Evolutionary conservation across 2,329 filamentous ascomycete species (phyloP).

Genomic region (Ceratocystis variospora): DNA sequence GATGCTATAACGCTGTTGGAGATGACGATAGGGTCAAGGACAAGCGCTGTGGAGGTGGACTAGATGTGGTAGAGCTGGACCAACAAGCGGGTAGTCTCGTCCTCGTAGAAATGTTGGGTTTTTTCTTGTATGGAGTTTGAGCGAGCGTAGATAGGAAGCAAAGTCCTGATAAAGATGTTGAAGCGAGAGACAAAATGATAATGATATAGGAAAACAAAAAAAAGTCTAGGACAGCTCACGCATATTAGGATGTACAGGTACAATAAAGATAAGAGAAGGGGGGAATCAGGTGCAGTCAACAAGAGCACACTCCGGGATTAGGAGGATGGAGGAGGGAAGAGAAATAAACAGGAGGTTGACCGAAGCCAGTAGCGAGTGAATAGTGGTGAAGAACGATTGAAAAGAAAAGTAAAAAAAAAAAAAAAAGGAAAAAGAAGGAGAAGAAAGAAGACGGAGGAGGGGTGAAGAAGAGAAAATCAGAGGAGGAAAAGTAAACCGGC

Average conservation of each 20-base stretch:
- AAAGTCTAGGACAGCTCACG: background rate
- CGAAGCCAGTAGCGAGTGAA: slow-evolving; percentile 15
- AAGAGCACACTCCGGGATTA: slow-evolving; percentile 1
- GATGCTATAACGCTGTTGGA: background rate
- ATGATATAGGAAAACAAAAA: background rate
- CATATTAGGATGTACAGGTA: slow-evolving; percentile 7
- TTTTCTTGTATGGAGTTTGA: background rate
- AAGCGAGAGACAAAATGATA: slow-evolving; percentile 9
- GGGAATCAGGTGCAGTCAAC: background rate
- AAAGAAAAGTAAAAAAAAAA: slow-evolving; percentile 14
- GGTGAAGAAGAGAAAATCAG: slow-evolving; percentile 12
- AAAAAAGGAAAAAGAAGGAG: slow-evolving; percentile 12
- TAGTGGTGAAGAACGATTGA: slow-evolving; percentile 9
- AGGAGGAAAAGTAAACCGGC: slow-evolving; percentile 8
- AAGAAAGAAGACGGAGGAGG: background rate
- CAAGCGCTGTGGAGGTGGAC: background rate
- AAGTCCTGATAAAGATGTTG: background rate
- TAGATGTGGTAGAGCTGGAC: background rate
- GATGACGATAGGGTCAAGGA: background rate
- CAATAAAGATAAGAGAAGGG: background rate
- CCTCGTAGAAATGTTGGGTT: background rate
- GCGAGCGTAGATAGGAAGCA: background rate
- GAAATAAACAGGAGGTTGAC: slow-evolving; percentile 10
- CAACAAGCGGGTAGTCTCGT: background rate
- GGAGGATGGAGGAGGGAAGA: background rate